phyloP scores from a whole-genome alignment of 176 grass and related monocot species.

The Avena sativa region DNA sequence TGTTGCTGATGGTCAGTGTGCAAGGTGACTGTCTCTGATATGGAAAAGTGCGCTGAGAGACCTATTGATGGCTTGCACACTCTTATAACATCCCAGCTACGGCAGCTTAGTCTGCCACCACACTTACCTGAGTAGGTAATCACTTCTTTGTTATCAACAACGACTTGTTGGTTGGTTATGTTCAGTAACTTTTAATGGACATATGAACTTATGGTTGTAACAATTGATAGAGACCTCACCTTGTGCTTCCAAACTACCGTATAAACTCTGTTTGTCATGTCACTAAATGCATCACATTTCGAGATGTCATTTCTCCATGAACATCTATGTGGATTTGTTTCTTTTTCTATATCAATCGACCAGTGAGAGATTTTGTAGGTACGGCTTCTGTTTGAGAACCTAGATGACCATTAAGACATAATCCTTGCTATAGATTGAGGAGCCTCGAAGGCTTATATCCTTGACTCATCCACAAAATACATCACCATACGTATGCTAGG shows the following conservation, averaged over 20 bases:
- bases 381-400: neutral
- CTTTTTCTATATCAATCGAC: neutral
- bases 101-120: constrained; percentile 12
- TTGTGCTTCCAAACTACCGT: no score
- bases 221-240: neutral
- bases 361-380: neutral
- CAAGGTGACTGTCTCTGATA: constrained; percentile 54
- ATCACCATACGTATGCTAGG: no score
- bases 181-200: neutral
- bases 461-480: no score
- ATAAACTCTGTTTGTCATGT: neutral
- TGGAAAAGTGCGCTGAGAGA: constrained; percentile 31
- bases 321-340: neutral
- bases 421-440: no score
- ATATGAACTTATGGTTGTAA: neutral
- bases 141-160: neutral
- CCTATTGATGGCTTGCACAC: constrained; percentile 50
- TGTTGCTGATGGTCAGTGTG: constrained; percentile 31
- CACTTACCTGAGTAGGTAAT: constrained; percentile 6
- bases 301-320: neutral
- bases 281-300: neutral
- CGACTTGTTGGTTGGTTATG: neutral
- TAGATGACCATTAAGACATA: no score
- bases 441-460: no score
- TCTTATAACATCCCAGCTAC: constrained; percentile 53